Conservation (phyloP, 1,284 basidiomycete genomes). For the Neotropicomus parvogracilis region DNA sequence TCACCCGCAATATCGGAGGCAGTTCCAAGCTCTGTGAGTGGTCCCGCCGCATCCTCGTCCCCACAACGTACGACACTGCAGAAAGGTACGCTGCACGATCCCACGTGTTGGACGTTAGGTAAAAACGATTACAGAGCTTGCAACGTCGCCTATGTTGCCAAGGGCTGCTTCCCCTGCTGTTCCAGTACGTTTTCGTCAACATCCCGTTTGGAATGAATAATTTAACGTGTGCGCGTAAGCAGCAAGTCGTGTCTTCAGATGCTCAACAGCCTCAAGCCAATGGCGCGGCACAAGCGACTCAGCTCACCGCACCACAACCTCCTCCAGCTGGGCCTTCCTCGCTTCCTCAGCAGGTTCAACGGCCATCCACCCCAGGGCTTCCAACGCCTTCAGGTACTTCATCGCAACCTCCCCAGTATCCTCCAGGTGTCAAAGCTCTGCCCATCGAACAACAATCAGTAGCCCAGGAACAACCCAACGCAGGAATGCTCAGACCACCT, state of each 20-base stretch:
- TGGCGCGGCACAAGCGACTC: conserved; percentile 30
- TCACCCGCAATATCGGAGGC: conserved; percentile 73
- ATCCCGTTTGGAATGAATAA: conserved; percentile 13
- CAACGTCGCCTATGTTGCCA: conserved; percentile 38
- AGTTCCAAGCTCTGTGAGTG: conserved; percentile 50
- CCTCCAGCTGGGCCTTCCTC: conserved; percentile 46
- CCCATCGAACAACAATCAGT: conserved; percentile 35
- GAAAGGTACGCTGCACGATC: conserved; percentile 40
- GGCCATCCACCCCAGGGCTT: conserved; percentile 31
- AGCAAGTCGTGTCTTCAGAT: conserved; percentile 34
- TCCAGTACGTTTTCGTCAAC: conserved; percentile 31
- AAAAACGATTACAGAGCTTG: conserved; percentile 36
- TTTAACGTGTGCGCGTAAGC: conserved; percentile 18
- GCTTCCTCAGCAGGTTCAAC: conserved; percentile 61
- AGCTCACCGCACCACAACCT: conserved; percentile 30
- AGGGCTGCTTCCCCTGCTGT: conserved; percentile 38
- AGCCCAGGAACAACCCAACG: conserved; percentile 26
- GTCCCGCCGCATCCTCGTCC: conserved; percentile 54
- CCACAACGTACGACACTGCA: conserved; percentile 43
- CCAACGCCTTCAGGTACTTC: conserved; percentile 28
- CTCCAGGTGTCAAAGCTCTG: conserved; percentile 64
- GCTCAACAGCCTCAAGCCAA: conserved; percentile 35
- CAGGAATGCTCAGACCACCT: conserved; percentile 37
- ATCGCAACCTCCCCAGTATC: conserved; percentile 51
- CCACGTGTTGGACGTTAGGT: conserved; percentile 21